These are phyloP conservation scores for Kondoa subrosea DNA, from an alignment of 768 basidiomycete species.

Conservation along the genomic window DNA sequence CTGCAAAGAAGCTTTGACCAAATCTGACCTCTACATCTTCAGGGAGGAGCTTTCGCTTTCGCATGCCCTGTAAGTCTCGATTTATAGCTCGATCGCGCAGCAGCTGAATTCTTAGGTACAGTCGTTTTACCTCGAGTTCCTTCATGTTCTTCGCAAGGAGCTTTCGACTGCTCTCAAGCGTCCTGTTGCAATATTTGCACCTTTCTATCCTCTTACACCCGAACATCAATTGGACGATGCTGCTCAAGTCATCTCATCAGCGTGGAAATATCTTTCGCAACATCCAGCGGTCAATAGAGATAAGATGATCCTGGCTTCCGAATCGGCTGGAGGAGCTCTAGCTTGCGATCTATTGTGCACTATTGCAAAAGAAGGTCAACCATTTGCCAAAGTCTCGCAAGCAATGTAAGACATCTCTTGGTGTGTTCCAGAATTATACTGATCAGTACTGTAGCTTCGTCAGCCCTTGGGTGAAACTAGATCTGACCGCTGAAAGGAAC, in stretches of 20 bases:
- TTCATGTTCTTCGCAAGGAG: background rate
- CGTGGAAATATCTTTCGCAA: background rate
- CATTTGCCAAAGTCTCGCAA: background rate
- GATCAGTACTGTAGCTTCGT: background rate
- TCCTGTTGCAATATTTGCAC: background rate
- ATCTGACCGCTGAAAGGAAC: background rate
- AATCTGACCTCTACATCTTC: background rate
- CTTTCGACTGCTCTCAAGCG: background rate
- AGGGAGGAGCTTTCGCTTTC: background rate
- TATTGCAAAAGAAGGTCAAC: background rate
- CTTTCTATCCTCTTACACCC: conserved; percentile 1
- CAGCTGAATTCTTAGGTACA: no score
- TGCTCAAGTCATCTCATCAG: background rate
- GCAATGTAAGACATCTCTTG: background rate
- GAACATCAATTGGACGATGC: background rate
- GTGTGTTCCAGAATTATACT: background rate
- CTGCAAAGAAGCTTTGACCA: background rate
- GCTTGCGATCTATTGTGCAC: background rate
- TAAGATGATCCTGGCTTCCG: background rate
- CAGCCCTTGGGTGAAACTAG: conserved; percentile 1
- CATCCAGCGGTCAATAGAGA: background rate
- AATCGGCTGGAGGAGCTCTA: conserved; percentile 2
- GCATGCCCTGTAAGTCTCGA: no score
- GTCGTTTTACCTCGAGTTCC: conserved; percentile 8
- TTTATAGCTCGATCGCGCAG: no score